Evolutionary conservation across 2,329 filamentous ascomycete genomes (phyloP).

Genomic region (Hypomyces perniciosus): DNA sequence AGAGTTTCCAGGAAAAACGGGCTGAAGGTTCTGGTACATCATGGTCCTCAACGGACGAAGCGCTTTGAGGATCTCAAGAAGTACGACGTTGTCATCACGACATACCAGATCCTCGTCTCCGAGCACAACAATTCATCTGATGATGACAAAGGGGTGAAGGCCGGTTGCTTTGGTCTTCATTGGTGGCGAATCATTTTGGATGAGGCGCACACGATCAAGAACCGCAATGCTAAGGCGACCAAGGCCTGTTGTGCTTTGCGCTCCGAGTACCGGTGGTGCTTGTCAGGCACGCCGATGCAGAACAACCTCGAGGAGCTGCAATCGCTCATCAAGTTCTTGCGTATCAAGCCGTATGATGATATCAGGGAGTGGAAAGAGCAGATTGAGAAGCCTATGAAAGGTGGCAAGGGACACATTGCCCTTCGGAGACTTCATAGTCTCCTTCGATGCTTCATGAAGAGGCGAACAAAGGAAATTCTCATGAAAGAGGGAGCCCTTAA

Average conservation of each 20-base stretch:
- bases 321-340: constrained; percentile 84
- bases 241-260: constrained; percentile 83
- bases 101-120: constrained; percentile 90
- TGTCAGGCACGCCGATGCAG: constrained; percentile 95
- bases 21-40: constrained; percentile 81
- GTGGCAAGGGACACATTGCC: constrained; percentile 80
- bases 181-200: constrained; percentile 97
- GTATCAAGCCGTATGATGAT: constrained; percentile 86
- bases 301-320: constrained; percentile 97
- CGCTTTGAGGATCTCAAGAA: constrained; percentile 66
- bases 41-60: constrained; percentile 81
- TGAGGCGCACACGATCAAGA: constrained; percentile 98
- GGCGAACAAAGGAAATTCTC: constrained; percentile 95
- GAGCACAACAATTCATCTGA: constrained; percentile 70
- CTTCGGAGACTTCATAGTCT: constrained; percentile 81
- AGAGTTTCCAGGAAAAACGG: constrained; percentile 66
- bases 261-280: constrained; percentile 88
- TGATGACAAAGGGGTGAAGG: constrained; percentile 55
- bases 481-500: constrained; percentile 79
- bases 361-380: constrained; percentile 83
- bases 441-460: constrained; percentile 93
- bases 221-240: constrained; percentile 90
- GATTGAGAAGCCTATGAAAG: constrained; percentile 85
- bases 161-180: constrained; percentile 82
- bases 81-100: constrained; percentile 95